These are phyloP conservation scores for Yamadazyma akitaensis DNA, from an alignment of 805 yeast species.

Conservation along the genomic window DNA sequence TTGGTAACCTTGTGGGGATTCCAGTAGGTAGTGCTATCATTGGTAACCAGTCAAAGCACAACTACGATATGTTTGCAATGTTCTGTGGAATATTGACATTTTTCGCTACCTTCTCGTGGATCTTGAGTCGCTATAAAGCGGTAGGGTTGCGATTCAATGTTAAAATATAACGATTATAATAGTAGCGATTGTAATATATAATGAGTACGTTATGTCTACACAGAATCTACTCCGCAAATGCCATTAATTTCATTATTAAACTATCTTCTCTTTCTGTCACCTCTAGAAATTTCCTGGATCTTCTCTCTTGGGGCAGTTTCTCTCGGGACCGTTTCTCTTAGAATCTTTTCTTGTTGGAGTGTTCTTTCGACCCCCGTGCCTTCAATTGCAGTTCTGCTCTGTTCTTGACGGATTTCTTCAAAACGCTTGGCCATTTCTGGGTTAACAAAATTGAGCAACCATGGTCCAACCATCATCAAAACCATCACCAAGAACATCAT, in stretches of 20 bases:
- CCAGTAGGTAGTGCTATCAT: conserved; percentile 37
- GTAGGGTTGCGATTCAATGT: conserved; percentile 29
- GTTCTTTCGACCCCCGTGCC: neutral
- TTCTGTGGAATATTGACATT: conserved; percentile 30
- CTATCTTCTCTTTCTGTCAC: conserved; percentile 3
- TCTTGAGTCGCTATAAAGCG: conserved; percentile 24
- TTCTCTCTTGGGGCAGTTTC: too few species aligned
- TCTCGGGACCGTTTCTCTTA: too few species aligned
- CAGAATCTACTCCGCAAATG: neutral
- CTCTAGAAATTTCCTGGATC: neutral
- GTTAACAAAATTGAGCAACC: conserved; percentile 23
- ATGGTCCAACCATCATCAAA: conserved; percentile 30
- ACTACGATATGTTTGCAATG: conserved; percentile 30
- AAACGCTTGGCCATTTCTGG: conserved; percentile 39
- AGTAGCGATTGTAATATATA: neutral
- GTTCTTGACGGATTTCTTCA: conserved; percentile 19
- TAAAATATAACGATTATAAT: conserved; percentile 14
- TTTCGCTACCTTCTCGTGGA: conserved; percentile 27
- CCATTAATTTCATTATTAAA: neutral
- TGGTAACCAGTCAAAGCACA: conserved; percentile 25
- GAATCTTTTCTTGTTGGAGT: neutral
- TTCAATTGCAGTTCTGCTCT: neutral
- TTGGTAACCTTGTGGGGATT: conserved; percentile 34
- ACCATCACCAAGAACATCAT: conserved; percentile 27
- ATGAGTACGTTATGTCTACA: neutral